phyloP scores from a whole-genome alignment of 2,329 filamentous ascomycete species.

The Diaporthe ilicicola region DNA sequence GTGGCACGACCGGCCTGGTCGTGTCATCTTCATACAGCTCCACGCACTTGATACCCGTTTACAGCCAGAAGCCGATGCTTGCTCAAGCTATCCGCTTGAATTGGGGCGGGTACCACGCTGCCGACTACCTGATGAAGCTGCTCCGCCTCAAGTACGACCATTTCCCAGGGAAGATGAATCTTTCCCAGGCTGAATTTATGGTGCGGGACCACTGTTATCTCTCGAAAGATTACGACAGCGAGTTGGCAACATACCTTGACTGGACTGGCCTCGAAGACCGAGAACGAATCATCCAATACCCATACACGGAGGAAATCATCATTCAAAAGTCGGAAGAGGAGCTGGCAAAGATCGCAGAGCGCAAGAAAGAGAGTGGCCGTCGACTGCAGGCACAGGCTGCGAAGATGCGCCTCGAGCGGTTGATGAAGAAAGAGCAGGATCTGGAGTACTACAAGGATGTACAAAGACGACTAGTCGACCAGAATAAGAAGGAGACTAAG shows the following conservation, averaged over 20 bases:
- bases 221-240: slow-evolving; percentile 82
- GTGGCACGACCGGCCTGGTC: slow-evolving; percentile 85
- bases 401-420: slow-evolving; percentile 94
- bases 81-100: slow-evolving; percentile 88
- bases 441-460: slow-evolving; percentile 92
- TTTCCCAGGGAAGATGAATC: slow-evolving; percentile 85
- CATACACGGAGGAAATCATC: slow-evolving; percentile 89
- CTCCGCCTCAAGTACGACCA: slow-evolving; percentile 90
- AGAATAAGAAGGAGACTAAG: slow-evolving; percentile 91
- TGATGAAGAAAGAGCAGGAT: slow-evolving; percentile 95
- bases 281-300: slow-evolving; percentile 89
- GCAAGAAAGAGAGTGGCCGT: slow-evolving; percentile 92
- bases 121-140: slow-evolving; percentile 91
- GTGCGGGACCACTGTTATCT: slow-evolving; percentile 91
- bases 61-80: slow-evolving; percentile 85
- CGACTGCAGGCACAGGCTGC: slow-evolving; percentile 94
- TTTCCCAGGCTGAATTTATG: slow-evolving; percentile 87
- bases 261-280: slow-evolving; percentile 93
- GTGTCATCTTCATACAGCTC: slow-evolving; percentile 93
- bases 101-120: slow-evolving; percentile 91
- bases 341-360: slow-evolving; percentile 86
- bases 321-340: slow-evolving; percentile 95
- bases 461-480: slow-evolving; percentile 73
- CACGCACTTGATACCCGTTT: slow-evolving; percentile 93
- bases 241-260: slow-evolving; percentile 81